These are phyloP conservation scores for Arabidopsis hybrid DNA, from an alignment of 441 rosid genomes.

Conservation along the genomic window DNA sequence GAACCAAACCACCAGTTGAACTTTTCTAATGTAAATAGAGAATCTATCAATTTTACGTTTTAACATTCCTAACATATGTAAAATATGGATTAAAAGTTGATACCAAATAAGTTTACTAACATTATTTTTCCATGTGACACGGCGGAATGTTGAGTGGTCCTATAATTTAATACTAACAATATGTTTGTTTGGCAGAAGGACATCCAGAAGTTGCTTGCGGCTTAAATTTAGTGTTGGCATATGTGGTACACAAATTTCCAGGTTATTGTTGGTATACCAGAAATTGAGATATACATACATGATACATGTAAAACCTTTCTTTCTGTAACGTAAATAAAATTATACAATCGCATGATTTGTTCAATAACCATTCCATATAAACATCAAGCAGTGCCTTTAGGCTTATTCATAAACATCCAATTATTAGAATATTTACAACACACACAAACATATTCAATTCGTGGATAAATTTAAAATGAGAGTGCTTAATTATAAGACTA, in stretches of 20 bases:
- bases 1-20: not conserved
- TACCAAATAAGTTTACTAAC: too few relatives aligned
- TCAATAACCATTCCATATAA: not conserved
- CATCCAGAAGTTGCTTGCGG: conserved; percentile 38
- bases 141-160: too few relatives aligned
- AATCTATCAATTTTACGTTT: not conserved
- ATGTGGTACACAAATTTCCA: conserved; percentile 2
- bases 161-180: not conserved
- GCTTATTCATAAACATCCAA: not conserved
- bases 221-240: conserved; percentile 9
- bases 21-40: not conserved
- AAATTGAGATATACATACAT: not conserved
- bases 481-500: not conserved
- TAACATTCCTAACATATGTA: too few relatives aligned
- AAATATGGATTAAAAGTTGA: too few relatives aligned
- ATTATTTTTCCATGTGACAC: too few relatives aligned
- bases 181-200: conserved; percentile 30
- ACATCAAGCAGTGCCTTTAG: not conserved
- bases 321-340: not conserved
- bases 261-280: conserved; percentile 22
- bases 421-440: not conserved
- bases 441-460: conserved; percentile 5
- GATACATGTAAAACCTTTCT: not conserved
- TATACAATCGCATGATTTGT: not conserved
- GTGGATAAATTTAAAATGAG: not conserved